Conservation (phyloP, 2,329 filamentous ascomycete species). For the Thelonectria rubi region DNA sequence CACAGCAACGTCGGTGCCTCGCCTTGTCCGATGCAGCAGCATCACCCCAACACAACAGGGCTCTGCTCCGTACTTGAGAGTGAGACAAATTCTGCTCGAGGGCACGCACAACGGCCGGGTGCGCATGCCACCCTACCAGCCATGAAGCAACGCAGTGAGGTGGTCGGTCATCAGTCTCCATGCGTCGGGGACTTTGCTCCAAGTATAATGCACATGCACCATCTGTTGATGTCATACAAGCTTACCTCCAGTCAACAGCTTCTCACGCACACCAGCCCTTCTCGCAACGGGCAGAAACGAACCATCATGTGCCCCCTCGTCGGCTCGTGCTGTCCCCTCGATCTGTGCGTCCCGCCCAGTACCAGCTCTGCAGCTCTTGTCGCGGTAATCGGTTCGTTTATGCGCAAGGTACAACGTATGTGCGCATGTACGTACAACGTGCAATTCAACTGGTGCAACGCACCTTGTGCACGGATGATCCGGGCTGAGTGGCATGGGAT, state of each 20-base stretch:
- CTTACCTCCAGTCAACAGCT: background rate
- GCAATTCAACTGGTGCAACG: slow-evolving; percentile 14
- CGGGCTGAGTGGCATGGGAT: slow-evolving; percentile 24
- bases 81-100: slow-evolving; percentile 17
- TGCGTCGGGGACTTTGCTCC: slow-evolving; percentile 3
- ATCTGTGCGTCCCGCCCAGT: slow-evolving; percentile 12
- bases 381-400: slow-evolving; percentile 9
- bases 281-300: slow-evolving; percentile 1
- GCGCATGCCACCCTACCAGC: slow-evolving; percentile 7
- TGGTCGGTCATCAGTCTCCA: background rate
- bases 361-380: background rate
- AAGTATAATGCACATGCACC: background rate
- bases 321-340: background rate
- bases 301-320: slow-evolving; percentile 14
- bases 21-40: slow-evolving; percentile 15
- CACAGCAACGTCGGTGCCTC: slow-evolving; percentile 1
- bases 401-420: slow-evolving; percentile 1
- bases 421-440: slow-evolving; percentile 17
- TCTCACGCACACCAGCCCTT: background rate
- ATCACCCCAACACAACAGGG: background rate
- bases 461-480: slow-evolving; percentile 22
- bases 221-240: slow-evolving; percentile 1
- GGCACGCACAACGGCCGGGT: slow-evolving; percentile 14
- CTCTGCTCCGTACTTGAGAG: background rate
- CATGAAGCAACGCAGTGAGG: background rate